Evolutionary conservation across 179 eudicot genomes (phyloP).

Genomic region (Beta lomatogona): DNA sequence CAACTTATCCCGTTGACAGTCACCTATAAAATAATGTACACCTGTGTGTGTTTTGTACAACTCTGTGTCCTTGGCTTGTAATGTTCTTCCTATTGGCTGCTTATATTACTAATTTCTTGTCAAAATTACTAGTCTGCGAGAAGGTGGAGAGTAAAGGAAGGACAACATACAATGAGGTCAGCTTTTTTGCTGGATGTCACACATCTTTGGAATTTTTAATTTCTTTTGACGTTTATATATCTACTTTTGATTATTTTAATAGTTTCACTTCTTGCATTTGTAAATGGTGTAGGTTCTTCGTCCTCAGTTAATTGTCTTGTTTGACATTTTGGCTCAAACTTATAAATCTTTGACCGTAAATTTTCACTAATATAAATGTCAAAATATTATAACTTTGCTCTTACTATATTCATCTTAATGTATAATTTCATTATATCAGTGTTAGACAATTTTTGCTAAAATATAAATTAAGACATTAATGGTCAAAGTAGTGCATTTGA

Average conservation of each 20-base stretch:
- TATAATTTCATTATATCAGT: too few species aligned
- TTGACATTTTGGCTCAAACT: too few species aligned
- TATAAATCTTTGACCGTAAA: too few species aligned
- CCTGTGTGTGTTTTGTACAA: not conserved
- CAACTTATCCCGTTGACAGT: conserved; percentile 10
- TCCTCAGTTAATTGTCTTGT: too few species aligned
- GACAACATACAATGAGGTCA: conserved; percentile 96
- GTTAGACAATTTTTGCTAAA: too few species aligned
- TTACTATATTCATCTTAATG: too few species aligned
- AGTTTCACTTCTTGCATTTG: not conserved
- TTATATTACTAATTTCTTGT: conserved; percentile 11
- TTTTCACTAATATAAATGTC: too few species aligned
- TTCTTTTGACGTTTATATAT: not conserved
- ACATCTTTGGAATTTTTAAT: not conserved
- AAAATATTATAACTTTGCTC: too few species aligned
- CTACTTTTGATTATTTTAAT: not conserved
- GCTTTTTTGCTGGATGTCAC: conserved; percentile 26
- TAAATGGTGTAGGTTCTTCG: not conserved
- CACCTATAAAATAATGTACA: not conserved
- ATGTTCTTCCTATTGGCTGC: not conserved
- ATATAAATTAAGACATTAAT: too few species aligned
- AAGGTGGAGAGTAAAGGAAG: conserved; percentile 99
- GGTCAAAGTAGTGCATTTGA: too few species aligned
- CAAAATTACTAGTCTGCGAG: conserved; percentile 68
- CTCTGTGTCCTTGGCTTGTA: not conserved